Evolutionary conservation across 1,284 basidiomycete species (phyloP), one percentile per base, ranked within the genome.

Genomic region (Entoloma clypeatum): DNA sequence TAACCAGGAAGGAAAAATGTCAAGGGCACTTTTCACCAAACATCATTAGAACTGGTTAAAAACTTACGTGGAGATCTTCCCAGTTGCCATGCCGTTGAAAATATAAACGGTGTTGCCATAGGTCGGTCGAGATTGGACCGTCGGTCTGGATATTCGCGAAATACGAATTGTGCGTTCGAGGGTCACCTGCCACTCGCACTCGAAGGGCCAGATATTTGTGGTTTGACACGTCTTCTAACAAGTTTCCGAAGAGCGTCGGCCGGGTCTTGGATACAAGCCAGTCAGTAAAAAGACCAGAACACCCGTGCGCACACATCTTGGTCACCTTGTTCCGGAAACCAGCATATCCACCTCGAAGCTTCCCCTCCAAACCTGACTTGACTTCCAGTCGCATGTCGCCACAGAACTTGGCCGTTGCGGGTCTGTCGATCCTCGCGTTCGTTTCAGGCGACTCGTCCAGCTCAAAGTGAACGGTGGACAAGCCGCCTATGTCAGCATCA

Each of bases 141-240:
- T 84, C 77, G 2, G 91, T 93, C 61, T 94, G 92, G 22, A 95
- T 65, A 60, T 95, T 95, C 44, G 92, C 87, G 54, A 86, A 92
- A 63, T 90, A 92, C 5, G 86, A 86, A 51, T 79, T 79, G 45
- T 77, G 74, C 11, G 84, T 86, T 31, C 74, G 69, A 11, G 77
- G 75, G 45, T 88, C 79, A 0, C 87, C 86, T 1, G 70, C 75
- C 23, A 79, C 72, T 19, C 87, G 80, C 3, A 94, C 67, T 3
- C 90, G 81, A 34, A 95, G 63, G 0, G 83, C 80, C 9, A 95
- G 73, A 60, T 82, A 94, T 13, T 77, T 74, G 56, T 93, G 85
- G 29, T 76, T 71, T 16, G 85, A 83, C 19, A 88, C 79, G 62
- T 94, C 88, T 59, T 93, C 88, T 3, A 74, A 76, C 43, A 89